These are phyloP conservation scores for Lactifluus subvellereus DNA, from an alignment of 768 basidiomycete genomes.

Conservation along the genomic window DNA sequence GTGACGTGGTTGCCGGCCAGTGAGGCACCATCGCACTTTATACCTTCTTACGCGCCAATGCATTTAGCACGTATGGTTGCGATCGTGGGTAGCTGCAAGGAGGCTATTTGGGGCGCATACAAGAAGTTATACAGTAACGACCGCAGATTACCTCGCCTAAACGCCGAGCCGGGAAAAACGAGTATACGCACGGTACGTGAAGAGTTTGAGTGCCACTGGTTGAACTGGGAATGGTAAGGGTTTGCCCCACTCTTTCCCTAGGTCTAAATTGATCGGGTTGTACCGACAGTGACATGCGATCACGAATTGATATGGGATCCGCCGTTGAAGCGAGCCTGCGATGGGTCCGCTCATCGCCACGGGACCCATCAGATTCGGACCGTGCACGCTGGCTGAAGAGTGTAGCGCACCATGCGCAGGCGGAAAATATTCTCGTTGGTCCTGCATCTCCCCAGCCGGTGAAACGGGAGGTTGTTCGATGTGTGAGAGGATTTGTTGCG, in stretches of 20 bases:
- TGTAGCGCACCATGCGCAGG: neutral
- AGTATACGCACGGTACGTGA: constrained; percentile 39
- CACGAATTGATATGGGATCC: constrained; percentile 58
- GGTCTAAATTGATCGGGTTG: neutral
- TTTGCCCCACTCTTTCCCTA: neutral
- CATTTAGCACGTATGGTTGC: constrained; percentile 57
- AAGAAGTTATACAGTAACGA: constrained; percentile 38
- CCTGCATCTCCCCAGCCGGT: neutral
- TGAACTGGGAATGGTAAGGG: constrained; percentile 59
- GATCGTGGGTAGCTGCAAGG: constrained; percentile 58
- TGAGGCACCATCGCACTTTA: constrained; percentile 28
- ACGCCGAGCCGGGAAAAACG: constrained; percentile 1
- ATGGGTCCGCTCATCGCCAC: constrained; percentile 47
- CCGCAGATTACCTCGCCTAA: constrained; percentile 33
- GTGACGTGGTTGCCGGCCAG: constrained; percentile 8
- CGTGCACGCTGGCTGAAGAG: constrained; percentile 47
- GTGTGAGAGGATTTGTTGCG: constrained; percentile 24
- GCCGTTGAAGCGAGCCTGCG: constrained; percentile 40
- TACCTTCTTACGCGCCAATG: constrained; percentile 51
- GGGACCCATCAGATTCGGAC: constrained; percentile 34
- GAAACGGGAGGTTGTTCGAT: constrained; percentile 16
- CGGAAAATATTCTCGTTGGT: neutral
- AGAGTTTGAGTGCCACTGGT: constrained; percentile 63
- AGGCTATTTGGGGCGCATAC: constrained; percentile 64
- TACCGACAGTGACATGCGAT: constrained; percentile 60